Conservation (phyloP, 169 alveolate genomes). For the Plasmodium blacklocki region DNA sequence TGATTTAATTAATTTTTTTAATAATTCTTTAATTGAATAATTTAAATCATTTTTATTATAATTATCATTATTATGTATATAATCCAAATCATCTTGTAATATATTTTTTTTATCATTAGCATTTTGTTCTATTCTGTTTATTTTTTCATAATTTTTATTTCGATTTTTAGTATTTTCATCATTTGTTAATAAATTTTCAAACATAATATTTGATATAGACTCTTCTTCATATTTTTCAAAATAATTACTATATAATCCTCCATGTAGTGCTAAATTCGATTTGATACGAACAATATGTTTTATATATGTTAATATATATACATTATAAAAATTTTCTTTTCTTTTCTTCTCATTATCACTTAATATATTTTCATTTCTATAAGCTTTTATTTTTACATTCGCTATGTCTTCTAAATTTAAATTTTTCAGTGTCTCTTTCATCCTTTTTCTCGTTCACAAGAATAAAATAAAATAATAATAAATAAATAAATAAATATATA, state of each 20-base stretch:
- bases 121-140: not conserved
- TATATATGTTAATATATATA: conserved; percentile 60
- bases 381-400: conserved; percentile 67
- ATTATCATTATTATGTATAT: not conserved
- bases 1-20: conserved; percentile 48
- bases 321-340: conserved; percentile 28
- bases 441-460: not conserved
- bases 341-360: conserved; percentile 11
- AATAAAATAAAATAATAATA: too few relatives aligned
- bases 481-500: too few relatives aligned
- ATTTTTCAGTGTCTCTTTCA: conserved; percentile 23
- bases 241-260: conserved; percentile 66
- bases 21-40: conserved; percentile 42
- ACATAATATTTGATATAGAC: conserved; percentile 58
- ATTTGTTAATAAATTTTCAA: conserved; percentile 21
- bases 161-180: not conserved
- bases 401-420: conserved; percentile 54
- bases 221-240: conserved; percentile 72
- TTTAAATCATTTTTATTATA: conserved; percentile 23
- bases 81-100: not conserved
- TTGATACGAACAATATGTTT: conserved; percentile 66
- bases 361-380: conserved; percentile 24
- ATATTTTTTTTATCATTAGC: not conserved
- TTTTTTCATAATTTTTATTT: not conserved
- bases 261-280: conserved; percentile 64